Evolutionary conservation across 2,329 filamentous ascomycete genomes (phyloP), one percentile per base, ranked within the genome.

Genomic region (Blumeria hordei): DNA sequence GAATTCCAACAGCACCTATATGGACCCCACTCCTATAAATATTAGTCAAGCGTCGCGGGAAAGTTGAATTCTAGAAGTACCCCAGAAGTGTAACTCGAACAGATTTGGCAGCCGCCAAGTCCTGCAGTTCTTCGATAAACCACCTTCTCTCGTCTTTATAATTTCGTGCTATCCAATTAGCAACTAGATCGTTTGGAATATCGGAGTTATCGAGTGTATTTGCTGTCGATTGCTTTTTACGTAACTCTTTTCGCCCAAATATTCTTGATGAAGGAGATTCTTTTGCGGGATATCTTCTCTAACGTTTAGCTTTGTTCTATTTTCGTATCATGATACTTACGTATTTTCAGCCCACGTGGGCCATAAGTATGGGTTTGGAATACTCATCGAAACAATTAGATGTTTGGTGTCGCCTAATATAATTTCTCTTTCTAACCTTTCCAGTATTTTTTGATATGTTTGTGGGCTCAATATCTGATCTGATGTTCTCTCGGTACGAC

Each of bases 121-220:
- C 87, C 67, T 98, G 93, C 32, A 98, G 71, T 62, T 95, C 88
- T 65, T 92, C 84, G 43, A 98, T 78, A 58, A 96, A 74, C 67
- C 85, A 83, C 58, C 81, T 85, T 53, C 92, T 80, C 68, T 98
- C 92, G 32, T 79, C 74, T 66, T 96, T 98, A 70, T 96, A 88
- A 64, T 88, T 85, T 65, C 87, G 94, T 39, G 90, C 86, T 0
- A 90, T 95, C 92, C 92, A 98, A 65, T 98, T 90, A 67, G 96
- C 92, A 65, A 95, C 90, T 9, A 94, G 70, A 62, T 94, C 88
- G 64, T 94, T 88, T 33, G 94, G 72, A 12, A 96, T 85, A 67
- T 96, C 92, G 6, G 92, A 84, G 16, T 87, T 87, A 21, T 87
- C 88, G 63, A 95, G 88, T 61, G 94, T 88, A 60, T 84, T 84